Evolutionary conservation across 441 rosid genomes (phyloP).

Genomic region (Arabidopsis hybrid): DNA sequence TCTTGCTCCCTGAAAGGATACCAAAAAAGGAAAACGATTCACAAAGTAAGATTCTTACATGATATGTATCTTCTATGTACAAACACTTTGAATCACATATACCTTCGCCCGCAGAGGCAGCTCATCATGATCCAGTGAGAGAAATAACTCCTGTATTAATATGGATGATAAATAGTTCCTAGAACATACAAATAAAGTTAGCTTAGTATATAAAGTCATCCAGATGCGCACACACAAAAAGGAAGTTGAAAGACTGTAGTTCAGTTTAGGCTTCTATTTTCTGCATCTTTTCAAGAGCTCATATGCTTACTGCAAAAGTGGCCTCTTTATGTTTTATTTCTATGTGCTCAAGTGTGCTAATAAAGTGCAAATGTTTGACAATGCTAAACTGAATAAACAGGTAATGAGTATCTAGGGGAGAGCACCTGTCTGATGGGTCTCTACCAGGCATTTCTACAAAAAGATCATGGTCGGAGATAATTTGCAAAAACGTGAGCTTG

Average conservation of each 20-base stretch:
- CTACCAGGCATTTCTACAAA: conserved; percentile 99
- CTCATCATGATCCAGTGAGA: conserved; percentile 99
- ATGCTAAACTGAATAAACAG: conserved; percentile 20
- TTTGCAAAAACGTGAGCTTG: conserved; percentile 97
- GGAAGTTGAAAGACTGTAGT: conserved; percentile 14
- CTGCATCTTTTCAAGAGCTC: conserved; percentile 23
- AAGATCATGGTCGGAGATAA: conserved; percentile 98
- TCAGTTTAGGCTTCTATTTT: conserved; percentile 28
- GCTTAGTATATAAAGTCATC: conserved; percentile 26
- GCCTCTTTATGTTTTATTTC: conserved; percentile 13
- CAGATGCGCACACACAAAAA: conserved; percentile 15
- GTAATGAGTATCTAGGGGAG: conserved; percentile 29
- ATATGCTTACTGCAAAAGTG: conserved; percentile 30
- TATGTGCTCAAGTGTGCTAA: conserved; percentile 15
- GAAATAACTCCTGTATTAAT: conserved; percentile 95
- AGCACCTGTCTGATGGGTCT: conserved; percentile 99
- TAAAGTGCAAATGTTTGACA: conserved; percentile 11
- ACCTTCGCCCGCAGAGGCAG: conserved; percentile 93
- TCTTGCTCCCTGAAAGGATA: conserved; percentile 84
- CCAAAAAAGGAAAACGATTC: conserved; percentile 33
- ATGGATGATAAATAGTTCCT: conserved; percentile 99
- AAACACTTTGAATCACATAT: conserved; percentile 11
- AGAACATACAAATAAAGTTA: conserved; percentile 50
- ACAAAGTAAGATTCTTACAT: conserved; percentile 26
- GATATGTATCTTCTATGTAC: conserved; percentile 25